Evolutionary conservation across 1,139 yeast species (phyloP), one percentile per base, ranked within the genome.

Genomic region (Yamadazyma aaseri): DNA sequence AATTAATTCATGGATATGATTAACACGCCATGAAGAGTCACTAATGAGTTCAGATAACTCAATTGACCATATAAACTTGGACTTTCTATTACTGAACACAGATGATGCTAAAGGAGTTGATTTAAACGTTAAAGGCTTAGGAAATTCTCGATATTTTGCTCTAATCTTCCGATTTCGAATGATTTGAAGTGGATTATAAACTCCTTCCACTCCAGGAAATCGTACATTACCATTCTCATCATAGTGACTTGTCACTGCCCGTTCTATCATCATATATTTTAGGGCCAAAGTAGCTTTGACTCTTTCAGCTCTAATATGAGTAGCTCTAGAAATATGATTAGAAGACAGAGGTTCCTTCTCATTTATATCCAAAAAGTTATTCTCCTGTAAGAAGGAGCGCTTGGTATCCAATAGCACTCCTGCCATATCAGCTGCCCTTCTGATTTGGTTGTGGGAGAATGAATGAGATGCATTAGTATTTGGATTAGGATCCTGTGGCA

Each of bases 141-240:
- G 68, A 34, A 53, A 55, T 32, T 72, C 76, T 27, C 60, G 60
- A 46, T 71, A 62, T 45, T 71, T 73, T 43, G 71, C 69, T 44
- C 71, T 55, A 8, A 81, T 53, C 39, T 69, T 66, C 36, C 96
- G 65, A 55, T 87, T 84, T 40, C 97, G 63, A 23, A 87, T 76
- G 13, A 81, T 73, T 53, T 86, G 96, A 29, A 87, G 61, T 1
- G 96, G 96, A 51, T 87, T 87, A 58, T 82, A 87, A 3, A 76
- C 73, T 1, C 83, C 86, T 41, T 81, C 87, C 2, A 82, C 73
- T 1, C 76, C 69, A 0, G 68, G 67, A 38, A 68, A 71, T n/a
- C 32, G 26, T 15, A 20, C 20, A 3, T 27, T 28, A 13, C 17
- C 13, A 17, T 40, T 42, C 8, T 31, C 34, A 3, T 34, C 38